These are phyloP conservation scores for Solanum microdontum DNA, from an alignment of 257 asterid species.

Conservation along the genomic window DNA sequence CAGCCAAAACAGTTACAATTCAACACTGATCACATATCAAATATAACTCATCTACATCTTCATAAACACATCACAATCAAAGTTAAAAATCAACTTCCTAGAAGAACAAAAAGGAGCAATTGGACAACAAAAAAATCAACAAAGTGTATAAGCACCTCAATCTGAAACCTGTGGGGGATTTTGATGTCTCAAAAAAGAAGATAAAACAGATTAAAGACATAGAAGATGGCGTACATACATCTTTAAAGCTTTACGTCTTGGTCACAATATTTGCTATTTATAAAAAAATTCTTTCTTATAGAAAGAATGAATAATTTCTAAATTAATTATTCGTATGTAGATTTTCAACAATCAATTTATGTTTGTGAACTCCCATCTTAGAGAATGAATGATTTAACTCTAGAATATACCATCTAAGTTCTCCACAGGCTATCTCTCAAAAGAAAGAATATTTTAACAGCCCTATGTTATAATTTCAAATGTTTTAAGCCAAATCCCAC, in stretches of 20 bases:
- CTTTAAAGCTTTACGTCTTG: background rate
- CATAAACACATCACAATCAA: background rate
- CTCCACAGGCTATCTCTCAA: background rate
- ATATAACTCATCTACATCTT: background rate
- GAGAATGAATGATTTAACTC: background rate
- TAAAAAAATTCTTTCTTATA: background rate
- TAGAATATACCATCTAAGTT: background rate
- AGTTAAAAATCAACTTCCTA: background rate
- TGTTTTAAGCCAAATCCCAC: background rate
- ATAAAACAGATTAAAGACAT: background rate
- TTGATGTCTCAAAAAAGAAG: background rate
- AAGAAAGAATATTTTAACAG: background rate
- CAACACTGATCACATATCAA: background rate
- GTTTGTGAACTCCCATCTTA: background rate
- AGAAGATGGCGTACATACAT: background rate
- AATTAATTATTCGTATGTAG: background rate
- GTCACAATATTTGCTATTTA: background rate
- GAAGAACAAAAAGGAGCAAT: background rate
- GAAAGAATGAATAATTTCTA: background rate
- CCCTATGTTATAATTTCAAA: background rate
- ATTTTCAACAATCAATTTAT: background rate
- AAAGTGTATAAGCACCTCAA: background rate
- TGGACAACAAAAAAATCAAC: background rate
- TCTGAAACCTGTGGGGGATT: background rate
- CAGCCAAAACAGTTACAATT: background rate